A percentile compares a stretch with the other conserved stretches of the same genome.
Evolutionary conservation across 495 filamentous ascomycete species (phyloP).

Genomic region (Talaromyces liani): DNA sequence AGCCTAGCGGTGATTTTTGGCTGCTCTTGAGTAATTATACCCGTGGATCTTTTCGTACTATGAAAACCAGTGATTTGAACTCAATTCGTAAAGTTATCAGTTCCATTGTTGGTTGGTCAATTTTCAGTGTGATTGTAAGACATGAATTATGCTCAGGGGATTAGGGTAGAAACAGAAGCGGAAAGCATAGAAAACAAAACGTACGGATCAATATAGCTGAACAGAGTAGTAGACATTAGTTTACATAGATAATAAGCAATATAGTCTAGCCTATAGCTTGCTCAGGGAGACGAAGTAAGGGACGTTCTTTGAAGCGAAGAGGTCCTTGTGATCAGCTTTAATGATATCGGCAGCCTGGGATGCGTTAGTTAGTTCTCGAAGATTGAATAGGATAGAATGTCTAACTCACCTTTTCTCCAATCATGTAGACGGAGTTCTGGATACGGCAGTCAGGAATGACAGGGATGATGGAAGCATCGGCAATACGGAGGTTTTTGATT

Average conservation of each 20-base stretch:
- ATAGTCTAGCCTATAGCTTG: neutral
- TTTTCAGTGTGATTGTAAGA: neutral
- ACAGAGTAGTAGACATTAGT: neutral
- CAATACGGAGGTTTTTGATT: constrained; percentile 45
- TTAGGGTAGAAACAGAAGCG: neutral
- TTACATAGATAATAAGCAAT: neutral
- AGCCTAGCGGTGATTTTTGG: too few species aligned
- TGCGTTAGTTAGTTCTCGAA: neutral
- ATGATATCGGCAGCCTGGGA: constrained; percentile 13
- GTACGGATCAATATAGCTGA: neutral
- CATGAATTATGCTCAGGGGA: neutral
- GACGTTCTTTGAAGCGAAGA: constrained; percentile 19
- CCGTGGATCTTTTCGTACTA: too few species aligned
- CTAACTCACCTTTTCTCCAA: constrained; percentile 53
- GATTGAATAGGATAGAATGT: constrained; percentile 29
- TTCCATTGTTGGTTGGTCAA: neutral
- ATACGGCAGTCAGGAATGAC: constrained; percentile 38
- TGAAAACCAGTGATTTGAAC: too few species aligned
- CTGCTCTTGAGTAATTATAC: too few species aligned
- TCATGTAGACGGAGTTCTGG: constrained; percentile 47
- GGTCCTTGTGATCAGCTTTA: constrained; percentile 14
- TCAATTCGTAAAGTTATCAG: neutral
- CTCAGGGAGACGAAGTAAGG: neutral
- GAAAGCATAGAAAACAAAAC: neutral
- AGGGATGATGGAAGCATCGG: constrained; percentile 53